Evolutionary conservation across 2,329 filamentous ascomycete genomes (phyloP).

Genomic region (Fonsecaea erecta): DNA sequence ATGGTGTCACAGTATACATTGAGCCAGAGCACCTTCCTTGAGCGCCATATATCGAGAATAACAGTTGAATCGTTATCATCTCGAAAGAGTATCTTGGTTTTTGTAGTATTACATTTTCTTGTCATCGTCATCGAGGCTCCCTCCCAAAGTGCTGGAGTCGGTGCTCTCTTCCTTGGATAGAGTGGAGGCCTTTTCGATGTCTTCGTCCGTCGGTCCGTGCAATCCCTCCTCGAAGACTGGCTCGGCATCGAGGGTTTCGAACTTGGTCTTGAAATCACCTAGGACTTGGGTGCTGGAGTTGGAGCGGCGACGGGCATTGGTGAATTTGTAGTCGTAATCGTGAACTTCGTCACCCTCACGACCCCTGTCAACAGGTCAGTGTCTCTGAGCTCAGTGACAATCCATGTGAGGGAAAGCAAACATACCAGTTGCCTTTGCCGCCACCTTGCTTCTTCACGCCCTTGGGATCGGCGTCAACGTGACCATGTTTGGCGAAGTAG

Average conservation of each 20-base stretch:
- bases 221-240: conserved; percentile 88
- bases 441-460: conserved; percentile 96
- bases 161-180: conserved; percentile 56
- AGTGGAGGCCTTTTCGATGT: conserved; percentile 53
- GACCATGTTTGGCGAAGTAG: conserved; percentile 89
- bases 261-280: conserved; percentile 92
- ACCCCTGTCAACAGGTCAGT: conserved; percentile 65
- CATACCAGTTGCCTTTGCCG: conserved; percentile 93
- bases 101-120: conserved; percentile 50
- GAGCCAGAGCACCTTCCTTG: conserved; percentile 30
- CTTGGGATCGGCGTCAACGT: conserved; percentile 79
- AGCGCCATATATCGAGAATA: conserved; percentile 32
- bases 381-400: conserved; percentile 13
- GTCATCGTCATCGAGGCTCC: conserved; percentile 62
- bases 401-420: conserved; percentile 14
- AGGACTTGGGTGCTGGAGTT: conserved; percentile 81
- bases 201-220: conserved; percentile 68
- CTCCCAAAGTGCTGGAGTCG: conserved; percentile 61
- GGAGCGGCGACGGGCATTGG: conserved; percentile 85
- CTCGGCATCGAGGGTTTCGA: conserved; percentile 85
- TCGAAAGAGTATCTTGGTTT: conserved; percentile 14
- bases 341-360: conserved; percentile 79
- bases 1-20: conserved; percentile 31
- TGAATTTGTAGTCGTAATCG: conserved; percentile 81
- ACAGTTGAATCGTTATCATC: conserved; percentile 16